Evolutionary conservation across 192 early-diverging fungal genomes (phyloP).

Genomic region (Chytriomyces sp.): DNA sequence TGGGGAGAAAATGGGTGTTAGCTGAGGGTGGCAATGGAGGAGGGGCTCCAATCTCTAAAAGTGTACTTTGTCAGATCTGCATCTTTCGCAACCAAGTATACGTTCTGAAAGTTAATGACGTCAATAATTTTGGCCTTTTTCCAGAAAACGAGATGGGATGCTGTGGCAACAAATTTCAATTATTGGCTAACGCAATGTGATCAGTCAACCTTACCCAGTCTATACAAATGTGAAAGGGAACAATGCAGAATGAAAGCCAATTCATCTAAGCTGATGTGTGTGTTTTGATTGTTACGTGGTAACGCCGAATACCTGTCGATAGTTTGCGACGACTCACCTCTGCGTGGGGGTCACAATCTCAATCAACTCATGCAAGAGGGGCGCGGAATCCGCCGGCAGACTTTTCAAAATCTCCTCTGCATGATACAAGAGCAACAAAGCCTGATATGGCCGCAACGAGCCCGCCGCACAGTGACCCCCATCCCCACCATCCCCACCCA

Average conservation of each 20-base stretch:
- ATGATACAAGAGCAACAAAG: constrained; percentile 80
- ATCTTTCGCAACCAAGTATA: constrained; percentile 76
- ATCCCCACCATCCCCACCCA: no score
- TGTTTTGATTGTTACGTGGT: not conserved
- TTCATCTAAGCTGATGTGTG: constrained; percentile 65
- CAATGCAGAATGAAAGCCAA: constrained; percentile 84
- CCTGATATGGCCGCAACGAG: constrained; percentile 81
- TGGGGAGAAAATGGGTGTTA: constrained; percentile 11
- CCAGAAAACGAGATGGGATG: constrained; percentile 94
- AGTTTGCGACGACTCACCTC: constrained; percentile 53
- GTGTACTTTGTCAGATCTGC: constrained; percentile 58
- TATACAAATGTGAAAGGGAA: constrained; percentile 91
- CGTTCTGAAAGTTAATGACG: constrained; percentile 71
- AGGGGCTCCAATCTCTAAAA: constrained; percentile 1
- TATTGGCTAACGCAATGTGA: not conserved
- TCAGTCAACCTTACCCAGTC: constrained; percentile 42
- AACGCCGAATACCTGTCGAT: constrained; percentile 29
- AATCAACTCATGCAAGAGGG: constrained; percentile 84
- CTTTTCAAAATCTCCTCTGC: constrained; percentile 75
- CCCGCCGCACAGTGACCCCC: not conserved
- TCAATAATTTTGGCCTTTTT: constrained; percentile 87
- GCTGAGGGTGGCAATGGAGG: not conserved
- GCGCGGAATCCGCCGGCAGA: constrained; percentile 80
- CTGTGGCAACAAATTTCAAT: constrained; percentile 25
- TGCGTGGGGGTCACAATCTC: constrained; percentile 85